Percentiles rank a stretch among this genome's conserved stretches.
phyloP scores from a whole-genome alignment of 148 eudicot genomes.

The Fagopyrum esculentum region DNA sequence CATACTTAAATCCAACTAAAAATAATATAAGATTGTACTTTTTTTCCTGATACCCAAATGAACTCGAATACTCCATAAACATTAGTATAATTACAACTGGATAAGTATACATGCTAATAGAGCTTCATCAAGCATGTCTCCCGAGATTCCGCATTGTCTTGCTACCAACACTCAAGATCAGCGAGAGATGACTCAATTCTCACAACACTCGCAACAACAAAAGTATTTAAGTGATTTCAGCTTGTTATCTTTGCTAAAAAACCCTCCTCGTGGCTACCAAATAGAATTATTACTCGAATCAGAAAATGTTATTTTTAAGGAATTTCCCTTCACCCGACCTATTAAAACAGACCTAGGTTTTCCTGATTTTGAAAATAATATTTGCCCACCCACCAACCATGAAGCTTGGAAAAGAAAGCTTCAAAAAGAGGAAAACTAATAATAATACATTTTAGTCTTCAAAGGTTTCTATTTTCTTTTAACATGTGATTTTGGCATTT shows the following conservation, averaged over 20 bases:
- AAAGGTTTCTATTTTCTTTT: conserved; percentile 33
- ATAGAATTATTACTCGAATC: neutral
- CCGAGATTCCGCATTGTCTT: conserved; percentile 40
- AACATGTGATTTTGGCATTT: neutral
- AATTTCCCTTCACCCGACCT: conserved; percentile 21
- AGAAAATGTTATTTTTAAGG: neutral
- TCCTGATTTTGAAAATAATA: conserved; percentile 23
- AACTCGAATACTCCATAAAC: too few relatives aligned
- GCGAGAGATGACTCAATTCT: conserved; percentile 11
- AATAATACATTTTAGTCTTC: conserved; percentile 21
- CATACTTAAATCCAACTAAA: too few relatives aligned
- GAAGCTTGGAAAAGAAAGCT: conserved; percentile 20
- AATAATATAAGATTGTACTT: too few relatives aligned
- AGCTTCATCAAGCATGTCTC: neutral
- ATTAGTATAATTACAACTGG: too few relatives aligned
- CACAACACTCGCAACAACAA: conserved; percentile 14
- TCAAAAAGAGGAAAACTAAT: conserved; percentile 77
- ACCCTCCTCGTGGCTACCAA: conserved; percentile 4
- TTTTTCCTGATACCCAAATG: too few relatives aligned
- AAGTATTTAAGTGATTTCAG: conserved; percentile 17
- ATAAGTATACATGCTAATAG: neutral
- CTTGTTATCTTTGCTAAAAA: conserved; percentile 17
- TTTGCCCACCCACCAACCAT: conserved; percentile 39
- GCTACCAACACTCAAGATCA: conserved; percentile 35
- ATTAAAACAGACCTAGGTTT: conserved; percentile 56